Evolutionary conservation across 768 basidiomycete genomes (phyloP), one percentile per base, ranked within the genome.

Genomic region (Termitomyces sp.): DNA sequence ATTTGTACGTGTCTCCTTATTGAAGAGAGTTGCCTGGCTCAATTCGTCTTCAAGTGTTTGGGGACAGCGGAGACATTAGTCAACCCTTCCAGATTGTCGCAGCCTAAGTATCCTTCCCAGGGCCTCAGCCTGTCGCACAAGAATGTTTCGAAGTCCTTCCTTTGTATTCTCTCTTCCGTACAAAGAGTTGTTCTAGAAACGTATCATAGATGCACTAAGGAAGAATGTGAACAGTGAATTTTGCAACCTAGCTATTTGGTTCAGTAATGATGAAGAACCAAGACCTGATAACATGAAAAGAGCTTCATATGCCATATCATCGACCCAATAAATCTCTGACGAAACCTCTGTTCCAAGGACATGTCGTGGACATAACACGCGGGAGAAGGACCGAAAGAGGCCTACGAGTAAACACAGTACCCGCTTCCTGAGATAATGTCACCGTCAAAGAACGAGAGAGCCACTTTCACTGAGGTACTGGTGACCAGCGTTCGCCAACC

Each of bases 21-120:
- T 18, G 18, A 39, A 4, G 18, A 18, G 5, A 39, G 37, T 39
- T 16, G n/a, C 37, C 7, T 39, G 37, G n/a, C 37, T 39, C 6
- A 39, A 39, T 39, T n/a, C 18, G 18, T 18, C n/a, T 39, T 8
- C 5, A 39, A 39, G 37, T 81, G 51, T 78, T 78, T 56, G 79
- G 80, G 15, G 77, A 80, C 61, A 80, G 78, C n/a, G 78, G 78
- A 41, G 75, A 81, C 66, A 62, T 66, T 51, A 78, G 77, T 64
- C 72, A 70, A 13, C 57, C 58, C n/a, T 80, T 80, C 68, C 66
- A 66, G 16, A 73, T 79, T 60, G 58, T 54, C 16, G 33, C 46
- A 8, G 26, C 18, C 16, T 39, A 47, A 9, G 37, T 26, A 33
- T 13, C 5, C n/a, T 15, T 33, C n/a, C 37, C 12, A n/a, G 12